Conservation (phyloP, 2,329 filamentous ascomycete species). For the Fusarium floridanum region DNA sequence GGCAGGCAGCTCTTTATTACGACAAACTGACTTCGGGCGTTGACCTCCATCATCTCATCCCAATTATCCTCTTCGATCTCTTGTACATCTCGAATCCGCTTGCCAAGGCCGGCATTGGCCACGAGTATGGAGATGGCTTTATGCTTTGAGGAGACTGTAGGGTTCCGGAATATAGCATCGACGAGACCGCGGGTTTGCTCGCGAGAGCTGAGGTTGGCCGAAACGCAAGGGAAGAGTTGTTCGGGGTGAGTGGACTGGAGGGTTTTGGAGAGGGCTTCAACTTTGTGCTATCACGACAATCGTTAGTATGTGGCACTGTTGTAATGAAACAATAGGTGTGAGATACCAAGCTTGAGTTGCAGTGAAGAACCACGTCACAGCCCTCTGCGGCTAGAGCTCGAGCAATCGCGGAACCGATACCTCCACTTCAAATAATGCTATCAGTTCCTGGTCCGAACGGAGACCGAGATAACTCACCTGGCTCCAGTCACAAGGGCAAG, state of each 20-base stretch:
- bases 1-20: conserved; percentile 50
- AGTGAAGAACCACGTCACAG: conserved; percentile 33
- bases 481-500: conserved; percentile 33
- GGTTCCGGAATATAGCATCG: conserved; percentile 6
- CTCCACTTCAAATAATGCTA: conserved; percentile 5
- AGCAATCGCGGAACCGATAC: conserved; percentile 29
- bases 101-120: conserved; percentile 51
- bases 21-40: conserved; percentile 52
- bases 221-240: conserved; percentile 24
- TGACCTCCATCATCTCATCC: conserved; percentile 53
- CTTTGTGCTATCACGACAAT: conserved; percentile 9
- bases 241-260: neutral
- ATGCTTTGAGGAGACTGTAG: conserved; percentile 13
- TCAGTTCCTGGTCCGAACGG: neutral
- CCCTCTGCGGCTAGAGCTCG: conserved; percentile 24
- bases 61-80: conserved; percentile 54
- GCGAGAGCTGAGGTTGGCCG: conserved; percentile 25
- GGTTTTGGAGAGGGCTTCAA: conserved; percentile 17
- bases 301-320: fast-evolving
- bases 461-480: neutral
- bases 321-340: fast-evolving
- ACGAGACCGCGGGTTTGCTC: conserved; percentile 25
- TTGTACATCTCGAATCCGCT: conserved; percentile 49
- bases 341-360: conserved; percentile 22
- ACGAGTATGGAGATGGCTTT: conserved; percentile 49